Evolutionary conservation across 2,329 filamentous ascomycete species (phyloP), one percentile per base, ranked within the genome.

Genomic region (Verticillium alfalfae): DNA sequence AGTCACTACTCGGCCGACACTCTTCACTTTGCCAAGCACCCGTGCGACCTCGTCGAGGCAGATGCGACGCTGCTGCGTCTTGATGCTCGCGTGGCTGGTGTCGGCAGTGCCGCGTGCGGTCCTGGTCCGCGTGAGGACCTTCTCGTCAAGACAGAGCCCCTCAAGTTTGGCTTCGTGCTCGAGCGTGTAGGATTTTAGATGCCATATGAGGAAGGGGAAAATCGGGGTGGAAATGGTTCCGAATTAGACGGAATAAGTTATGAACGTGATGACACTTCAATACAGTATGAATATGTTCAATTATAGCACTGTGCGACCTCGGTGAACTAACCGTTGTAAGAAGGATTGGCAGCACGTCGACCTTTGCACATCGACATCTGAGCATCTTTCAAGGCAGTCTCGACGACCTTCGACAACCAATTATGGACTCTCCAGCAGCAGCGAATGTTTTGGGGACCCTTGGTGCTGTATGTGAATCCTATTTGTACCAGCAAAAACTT

Each of bases 21-120:
- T 57, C 72, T 91, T 34, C 81, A 86, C 56, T 77, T 77, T 1
- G 87, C 88, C 2, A 80, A 75, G 54, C 88, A 92, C 70, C 88
- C 88, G 1, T 79, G 84, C 65, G 86, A 91, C 70, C 71, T 92
- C 60, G 75, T 75, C 2, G 78, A 79, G 63, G 78, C 82, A 66
- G 77, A 81, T 60, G 78, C 75, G 0, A 75, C 74, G 5, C 67
- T 79, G 39, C 64, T 82, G 45, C 71, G 78, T 37, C 66, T 82
- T n/a, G 79, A 81, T 64, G 73, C 72, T 1, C 71, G 71, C 63
- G 80, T 82, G n/a, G 76, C 80, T 0, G 81, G 81, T 2, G 78
- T 84, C 0, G 81, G 81, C 1, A 78, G 78, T 0, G 81, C 70
- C 1, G 79, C 80, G 1, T 84, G 80, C 61, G 81, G 81, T 4